Percentiles rank a stretch among this genome's conserved stretches.
phyloP scores from a whole-genome alignment of 148 eudicot species.

The Vaccinium vitisidaea region DNA sequence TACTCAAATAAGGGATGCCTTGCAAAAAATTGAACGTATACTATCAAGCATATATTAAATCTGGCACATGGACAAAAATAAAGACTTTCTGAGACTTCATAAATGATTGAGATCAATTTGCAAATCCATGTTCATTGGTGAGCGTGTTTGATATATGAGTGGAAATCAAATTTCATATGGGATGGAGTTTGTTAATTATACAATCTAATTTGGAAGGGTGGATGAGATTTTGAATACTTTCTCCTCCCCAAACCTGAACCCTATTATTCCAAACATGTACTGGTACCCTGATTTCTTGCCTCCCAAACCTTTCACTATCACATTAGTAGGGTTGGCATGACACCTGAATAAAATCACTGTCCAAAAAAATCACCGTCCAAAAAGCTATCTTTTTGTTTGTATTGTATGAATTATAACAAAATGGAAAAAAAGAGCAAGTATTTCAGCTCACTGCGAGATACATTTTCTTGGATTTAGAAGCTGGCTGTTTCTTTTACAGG shows the following conservation, averaged over 20 bases:
- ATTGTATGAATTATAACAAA: not conserved
- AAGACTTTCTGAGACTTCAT: not conserved
- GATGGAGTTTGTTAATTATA: not conserved
- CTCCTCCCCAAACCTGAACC: not conserved
- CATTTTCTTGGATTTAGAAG: constrained; percentile 14
- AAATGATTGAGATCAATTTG: not conserved
- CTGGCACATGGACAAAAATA: not conserved
- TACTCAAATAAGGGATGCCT: not conserved
- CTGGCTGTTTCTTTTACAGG: constrained; percentile 32
- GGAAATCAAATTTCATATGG: not conserved
- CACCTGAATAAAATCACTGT: not conserved
- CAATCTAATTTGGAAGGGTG: not conserved
- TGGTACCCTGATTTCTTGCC: not conserved
- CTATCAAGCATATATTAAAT: no score
- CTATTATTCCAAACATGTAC: not conserved
- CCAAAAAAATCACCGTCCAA: not conserved
- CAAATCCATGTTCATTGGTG: not conserved
- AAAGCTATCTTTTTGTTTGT: not conserved
- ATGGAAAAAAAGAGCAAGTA: not conserved
- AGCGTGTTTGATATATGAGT: not conserved
- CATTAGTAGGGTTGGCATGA: not conserved
- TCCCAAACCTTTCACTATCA: not conserved
- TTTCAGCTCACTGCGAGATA: not conserved
- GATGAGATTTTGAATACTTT: not conserved
- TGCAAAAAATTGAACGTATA: not conserved